Base-by-base conservation (phyloP, 2,329 filamentous ascomycete species). In the Westerdykella aurantiaca region DNA sequence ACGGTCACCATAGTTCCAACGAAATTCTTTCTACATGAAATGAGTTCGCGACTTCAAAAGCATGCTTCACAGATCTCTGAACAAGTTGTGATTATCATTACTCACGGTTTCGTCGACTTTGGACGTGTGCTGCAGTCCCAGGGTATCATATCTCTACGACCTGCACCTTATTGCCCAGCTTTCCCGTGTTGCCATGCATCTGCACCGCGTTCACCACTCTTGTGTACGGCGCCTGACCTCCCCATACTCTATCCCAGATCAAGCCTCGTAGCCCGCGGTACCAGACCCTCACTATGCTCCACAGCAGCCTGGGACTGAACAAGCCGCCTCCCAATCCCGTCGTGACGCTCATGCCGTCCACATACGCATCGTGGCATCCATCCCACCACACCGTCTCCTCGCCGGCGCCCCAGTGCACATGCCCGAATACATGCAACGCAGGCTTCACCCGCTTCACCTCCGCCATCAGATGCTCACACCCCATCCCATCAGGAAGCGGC, bases 351-450 rank as follows among this genome's bases (percentile, higher is more conserved):
- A 77, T 72, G 18, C 88, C 73, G n/a, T 73, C 71, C 67, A 91
- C 87, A 67, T 88, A 89, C 1, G 78, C 77, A 25, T 70, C 70
- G 66, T 94, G 87, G 47, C 80, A 78, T 21, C 81, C 77, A 63
- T 93, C 87, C 75, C 86, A 95, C 67, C 80, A 85, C 9, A 86
- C 75, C 0, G 81, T 67, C 57, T 89, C 81, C 35, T 72, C 72
- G 13, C 88, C 89, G 37, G 85, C 78, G 7, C 81, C 86, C 58
- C 77, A 85, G 69, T 95, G 89, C 18, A 90, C 78, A 66, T 95
- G 89, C 1, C 88, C 89, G 63, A 93, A 95, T 38, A 95, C 77
- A 65, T 95, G 88, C 12, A 95, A 70, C 11, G 73, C 73, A 0
- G 89, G 89, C 49, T 79, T 81, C 10, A 88, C 80, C 31, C 85